These are phyloP conservation scores for Exserohilum rostratum DNA, from an alignment of 2,329 filamentous ascomycete genomes.

Conservation along the genomic window DNA sequence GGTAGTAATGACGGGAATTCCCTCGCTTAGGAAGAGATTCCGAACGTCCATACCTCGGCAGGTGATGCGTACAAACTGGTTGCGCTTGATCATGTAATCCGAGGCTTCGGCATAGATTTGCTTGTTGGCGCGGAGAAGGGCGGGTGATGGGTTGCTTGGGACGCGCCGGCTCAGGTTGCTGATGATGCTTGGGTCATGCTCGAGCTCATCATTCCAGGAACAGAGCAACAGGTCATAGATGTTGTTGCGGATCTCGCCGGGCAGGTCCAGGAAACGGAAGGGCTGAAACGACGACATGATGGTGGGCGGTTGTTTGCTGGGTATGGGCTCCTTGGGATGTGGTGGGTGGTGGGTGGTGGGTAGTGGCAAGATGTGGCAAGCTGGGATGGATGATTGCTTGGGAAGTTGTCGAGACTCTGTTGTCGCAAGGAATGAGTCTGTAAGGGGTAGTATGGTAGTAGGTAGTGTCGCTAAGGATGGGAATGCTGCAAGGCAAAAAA, in stretches of 20 bases:
- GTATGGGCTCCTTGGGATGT: background rate
- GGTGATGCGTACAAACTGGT: conserved; percentile 35
- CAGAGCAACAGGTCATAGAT: conserved; percentile 34
- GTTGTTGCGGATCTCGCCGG: conserved; percentile 34
- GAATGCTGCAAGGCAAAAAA: conserved; percentile 12
- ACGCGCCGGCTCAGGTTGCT: conserved; percentile 27
- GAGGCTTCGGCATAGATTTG: conserved; percentile 36
- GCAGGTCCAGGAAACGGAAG: conserved; percentile 36
- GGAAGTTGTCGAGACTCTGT: background rate
- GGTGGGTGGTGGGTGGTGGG: background rate
- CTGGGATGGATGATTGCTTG: background rate
- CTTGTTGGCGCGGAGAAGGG: conserved; percentile 33
- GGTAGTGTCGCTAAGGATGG: conserved; percentile 13
- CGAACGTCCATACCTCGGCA: conserved; percentile 30
- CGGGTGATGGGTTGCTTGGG: conserved; percentile 24
- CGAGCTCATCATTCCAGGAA: conserved; percentile 31
- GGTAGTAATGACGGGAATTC: conserved; percentile 29
- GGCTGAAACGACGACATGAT: conserved; percentile 23
- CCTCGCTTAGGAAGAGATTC: conserved; percentile 26
- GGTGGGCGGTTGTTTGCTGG: conserved; percentile 1
- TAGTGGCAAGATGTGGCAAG: background rate
- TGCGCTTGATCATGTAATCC: conserved; percentile 37
- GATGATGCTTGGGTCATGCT: conserved; percentile 20
- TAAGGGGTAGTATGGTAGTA: conserved; percentile 4
- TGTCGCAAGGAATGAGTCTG: conserved; percentile 11